These are phyloP conservation scores for Fusarium fracticaudum DNA, from an alignment of 2,329 filamentous ascomycete species.

Conservation along the genomic window DNA sequence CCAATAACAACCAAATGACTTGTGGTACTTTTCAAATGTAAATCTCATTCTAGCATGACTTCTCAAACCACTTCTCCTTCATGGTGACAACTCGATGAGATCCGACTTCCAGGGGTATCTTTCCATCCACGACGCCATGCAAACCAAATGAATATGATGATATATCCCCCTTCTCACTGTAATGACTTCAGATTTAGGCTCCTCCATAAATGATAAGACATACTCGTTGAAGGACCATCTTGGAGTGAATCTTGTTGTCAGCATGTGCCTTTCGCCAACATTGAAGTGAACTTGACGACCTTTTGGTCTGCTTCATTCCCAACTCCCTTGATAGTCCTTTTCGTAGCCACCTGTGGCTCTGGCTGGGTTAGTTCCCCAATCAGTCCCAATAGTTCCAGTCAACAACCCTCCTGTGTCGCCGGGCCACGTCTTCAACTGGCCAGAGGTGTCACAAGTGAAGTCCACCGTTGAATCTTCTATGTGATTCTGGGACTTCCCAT, in stretches of 20 bases:
- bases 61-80: too few relatives aligned
- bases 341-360: neutral
- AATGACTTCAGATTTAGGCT: neutral
- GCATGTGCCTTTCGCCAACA: too few relatives aligned
- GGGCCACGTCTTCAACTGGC: neutral
- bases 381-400: rapidly evolving
- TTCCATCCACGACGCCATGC: neutral
- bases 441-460: too few relatives aligned
- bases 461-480: too few relatives aligned
- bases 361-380: rapidly evolving
- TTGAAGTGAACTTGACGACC: neutral
- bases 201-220: rapidly evolving
- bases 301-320: neutral
- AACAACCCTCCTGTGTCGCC: too few relatives aligned
- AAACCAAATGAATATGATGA: neutral
- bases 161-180: rapidly evolving
- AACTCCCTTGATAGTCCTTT: too few relatives aligned
- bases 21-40: neutral
- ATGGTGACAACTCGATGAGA: too few relatives aligned
- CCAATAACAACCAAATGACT: neutral
- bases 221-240: rapidly evolving
- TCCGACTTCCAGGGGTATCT: neutral
- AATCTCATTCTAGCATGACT: too few relatives aligned
- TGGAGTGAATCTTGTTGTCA: neutral
- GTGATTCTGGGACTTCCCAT: rapidly evolving